These are phyloP conservation scores for Rubia yunnanensis DNA, from an alignment of 257 asterid species.

Conservation along the genomic window DNA sequence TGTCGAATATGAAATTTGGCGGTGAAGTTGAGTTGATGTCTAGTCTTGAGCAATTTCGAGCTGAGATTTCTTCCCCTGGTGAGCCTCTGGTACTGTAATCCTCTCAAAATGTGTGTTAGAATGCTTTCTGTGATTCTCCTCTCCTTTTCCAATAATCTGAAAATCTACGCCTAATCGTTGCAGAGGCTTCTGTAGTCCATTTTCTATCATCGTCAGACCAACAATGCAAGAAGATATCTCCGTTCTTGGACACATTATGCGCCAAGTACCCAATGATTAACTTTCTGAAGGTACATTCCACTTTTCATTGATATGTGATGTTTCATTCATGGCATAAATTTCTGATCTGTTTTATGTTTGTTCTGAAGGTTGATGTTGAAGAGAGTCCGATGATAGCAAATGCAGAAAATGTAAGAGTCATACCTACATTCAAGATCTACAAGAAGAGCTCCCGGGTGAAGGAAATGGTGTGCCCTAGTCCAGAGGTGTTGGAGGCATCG, in stretches of 20 bases:
- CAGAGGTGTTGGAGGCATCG: slow-evolving; percentile 72
- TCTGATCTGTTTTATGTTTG: not conserved
- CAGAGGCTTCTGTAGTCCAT: slow-evolving; percentile 77
- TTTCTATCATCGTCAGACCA: slow-evolving; percentile 37
- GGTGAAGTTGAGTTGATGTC: slow-evolving; percentile 68
- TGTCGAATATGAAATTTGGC: slow-evolving; percentile 62
- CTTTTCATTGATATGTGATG: not conserved
- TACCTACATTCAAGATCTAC: slow-evolving; percentile 80
- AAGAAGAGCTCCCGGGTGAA: slow-evolving; percentile 50
- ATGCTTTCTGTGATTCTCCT: not conserved
- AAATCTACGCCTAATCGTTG: slow-evolving; percentile 17
- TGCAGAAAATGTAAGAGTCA: slow-evolving; percentile 61
- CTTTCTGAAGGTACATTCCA: slow-evolving; percentile 59
- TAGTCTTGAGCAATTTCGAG: slow-evolving; percentile 65
- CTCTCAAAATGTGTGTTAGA: not conserved
- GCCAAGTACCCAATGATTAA: slow-evolving; percentile 54
- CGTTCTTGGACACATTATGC: slow-evolving; percentile 58
- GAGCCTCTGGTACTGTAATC: slow-evolving; percentile 8
- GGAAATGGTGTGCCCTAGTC: slow-evolving; percentile 77
- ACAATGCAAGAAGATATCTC: slow-evolving; percentile 59
- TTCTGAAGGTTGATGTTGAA: slow-evolving; percentile 66
- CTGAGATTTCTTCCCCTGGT: slow-evolving; percentile 75
- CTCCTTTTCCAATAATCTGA: slow-evolving; percentile 10
- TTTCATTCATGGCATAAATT: not conserved
- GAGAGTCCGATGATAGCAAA: slow-evolving; percentile 44